phyloP scores from a whole-genome alignment of 495 filamentous ascomycete species.

The Emericellopsis terricola region DNA sequence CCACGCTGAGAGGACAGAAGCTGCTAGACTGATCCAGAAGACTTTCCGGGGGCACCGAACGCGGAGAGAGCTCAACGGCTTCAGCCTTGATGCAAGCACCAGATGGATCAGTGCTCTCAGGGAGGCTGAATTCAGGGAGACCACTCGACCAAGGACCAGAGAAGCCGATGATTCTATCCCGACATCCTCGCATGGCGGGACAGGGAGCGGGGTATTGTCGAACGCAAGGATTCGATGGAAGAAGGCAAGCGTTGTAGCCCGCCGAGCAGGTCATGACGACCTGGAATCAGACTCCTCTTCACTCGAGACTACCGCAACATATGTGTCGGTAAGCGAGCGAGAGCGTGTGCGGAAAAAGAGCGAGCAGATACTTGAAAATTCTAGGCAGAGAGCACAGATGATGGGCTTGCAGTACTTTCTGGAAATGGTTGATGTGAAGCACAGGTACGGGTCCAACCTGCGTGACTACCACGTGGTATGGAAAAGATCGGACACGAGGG shows the following conservation, averaged over 20 bases:
- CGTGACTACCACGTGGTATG: slow-evolving; percentile 71
- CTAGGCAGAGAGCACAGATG: slow-evolving; percentile 42
- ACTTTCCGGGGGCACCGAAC: slow-evolving; percentile 54
- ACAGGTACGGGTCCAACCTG: slow-evolving; percentile 74
- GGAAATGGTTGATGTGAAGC: slow-evolving; percentile 83
- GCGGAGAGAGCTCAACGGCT: slow-evolving; percentile 43
- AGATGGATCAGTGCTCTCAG: slow-evolving; percentile 52
- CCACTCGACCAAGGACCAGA: slow-evolving; percentile 29
- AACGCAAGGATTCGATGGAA: slow-evolving; percentile 55
- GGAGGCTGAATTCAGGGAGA: slow-evolving; percentile 41
- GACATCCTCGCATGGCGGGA: neutral
- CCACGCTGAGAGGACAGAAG: slow-evolving; percentile 12
- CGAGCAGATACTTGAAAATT: slow-evolving; percentile 25
- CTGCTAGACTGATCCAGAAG: slow-evolving; percentile 42
- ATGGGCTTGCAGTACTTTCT: slow-evolving; percentile 87
- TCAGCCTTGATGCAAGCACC: slow-evolving; percentile 44
- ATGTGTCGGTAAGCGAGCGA: slow-evolving; percentile 15
- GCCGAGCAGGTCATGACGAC: slow-evolving; percentile 46
- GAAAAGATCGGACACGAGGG: slow-evolving; percentile 53
- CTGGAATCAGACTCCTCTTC: slow-evolving; percentile 13
- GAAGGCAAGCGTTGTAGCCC: slow-evolving; percentile 48
- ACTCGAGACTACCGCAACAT: slow-evolving; percentile 11
- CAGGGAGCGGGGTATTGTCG: slow-evolving; percentile 5
- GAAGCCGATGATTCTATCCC: slow-evolving; percentile 5
- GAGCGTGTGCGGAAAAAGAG: slow-evolving; percentile 17